Evolutionary conservation across 345 rosid species (phyloP), one percentile per base, ranked within the genome.

Genomic region (Brassica juncea): DNA sequence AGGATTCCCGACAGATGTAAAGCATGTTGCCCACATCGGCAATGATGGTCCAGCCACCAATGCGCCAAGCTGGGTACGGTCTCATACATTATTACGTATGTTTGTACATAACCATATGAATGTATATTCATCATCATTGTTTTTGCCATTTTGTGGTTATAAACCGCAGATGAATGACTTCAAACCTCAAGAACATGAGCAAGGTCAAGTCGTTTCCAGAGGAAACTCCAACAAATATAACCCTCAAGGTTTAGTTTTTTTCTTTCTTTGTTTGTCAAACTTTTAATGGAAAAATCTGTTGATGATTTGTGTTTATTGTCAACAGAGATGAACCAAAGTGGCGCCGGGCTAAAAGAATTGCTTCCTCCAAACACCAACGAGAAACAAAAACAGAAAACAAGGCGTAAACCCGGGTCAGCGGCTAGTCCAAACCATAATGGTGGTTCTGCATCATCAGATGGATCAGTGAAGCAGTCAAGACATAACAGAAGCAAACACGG

Each of bases 1-100:
- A 44, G 98, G 98, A 60, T 71, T 34, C 35, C 98, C 98, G 23
- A 94, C 98, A 9, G 97, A 94, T 84, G 98, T 94, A 73, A 94
- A 94, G 84, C 98, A 94, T 75, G 97, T 94, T n/a, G 94, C 98
- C 42, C 98, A 94, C 68, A 94, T 94, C 16, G 98, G 98, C 77
- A 85, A 88, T 86, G 98, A 94, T 28, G 91, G 87, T 58, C 91
- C 91, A 31, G 72, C 87, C 58, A 75, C 81, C 58, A 86, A 78
- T 62, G 65, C 84, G 1, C 92, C 92, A 6, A 88, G 89, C 84
- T 87, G 92, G 91, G 94, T 90, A 87, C 6, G 39, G 19, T 57
- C 54, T 42, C 62, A 70, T 55, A 37, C 16, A 25, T 47, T 27
- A 11, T 31, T 44, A 69, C 74, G 28, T 47, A 4, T 52, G 5